Base-by-base conservation (phyloP, 2,329 filamentous ascomycete genomes). In the Alternaria viburni region DNA sequence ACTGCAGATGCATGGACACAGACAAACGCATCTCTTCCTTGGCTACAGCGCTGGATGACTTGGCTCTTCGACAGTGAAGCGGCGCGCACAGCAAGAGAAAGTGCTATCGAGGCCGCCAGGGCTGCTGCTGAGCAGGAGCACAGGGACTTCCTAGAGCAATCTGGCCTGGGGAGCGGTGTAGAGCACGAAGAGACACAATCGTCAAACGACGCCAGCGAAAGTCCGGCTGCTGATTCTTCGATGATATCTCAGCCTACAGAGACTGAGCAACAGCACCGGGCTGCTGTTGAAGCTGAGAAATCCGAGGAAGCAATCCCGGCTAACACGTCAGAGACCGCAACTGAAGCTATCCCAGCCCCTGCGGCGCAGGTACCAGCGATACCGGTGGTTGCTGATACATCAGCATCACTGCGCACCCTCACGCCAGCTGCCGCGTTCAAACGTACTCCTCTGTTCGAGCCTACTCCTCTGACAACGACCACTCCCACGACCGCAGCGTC, bases 241-340 rank as follows among this genome's bases (percentile, higher is more conserved):
- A 32, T 6, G 19, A 13, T 1, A 3, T 52, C 21, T 23, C 49
- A 15, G 4, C 28, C 13, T 23, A 25, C 21, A 15, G 15, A 41
- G 5, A 52, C 30, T 41, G 30, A 41, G 49, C 30, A 11, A 21
- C 19, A 41, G 2, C 19, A 52, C 23, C 28, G 23, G 2, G 9
- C 49, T 25, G 10, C 30, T 13, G 17, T 52, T 32, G 28, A 30
- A 23, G 6, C 8, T 21, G 47, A 51, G 17, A 3, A 30, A 5
- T 2, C 2, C 10, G 11, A 13, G 26, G 17, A n/a, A 5, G 2
- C 13, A 15, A 23, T n/a, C 0, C 1, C 19, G 5, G 2, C 15
- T 1, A 4, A 10, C 21, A 9, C 13, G 7, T 7, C 28, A 5
- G 3, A 12, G 28, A 10, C 28, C 1, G 1, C 9, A 3, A 21